Evolutionary conservation across 2,329 filamentous ascomycete species (phyloP), one percentile per base, ranked within the genome.

Genomic region (Aspergillus brunneoviolaceus): DNA sequence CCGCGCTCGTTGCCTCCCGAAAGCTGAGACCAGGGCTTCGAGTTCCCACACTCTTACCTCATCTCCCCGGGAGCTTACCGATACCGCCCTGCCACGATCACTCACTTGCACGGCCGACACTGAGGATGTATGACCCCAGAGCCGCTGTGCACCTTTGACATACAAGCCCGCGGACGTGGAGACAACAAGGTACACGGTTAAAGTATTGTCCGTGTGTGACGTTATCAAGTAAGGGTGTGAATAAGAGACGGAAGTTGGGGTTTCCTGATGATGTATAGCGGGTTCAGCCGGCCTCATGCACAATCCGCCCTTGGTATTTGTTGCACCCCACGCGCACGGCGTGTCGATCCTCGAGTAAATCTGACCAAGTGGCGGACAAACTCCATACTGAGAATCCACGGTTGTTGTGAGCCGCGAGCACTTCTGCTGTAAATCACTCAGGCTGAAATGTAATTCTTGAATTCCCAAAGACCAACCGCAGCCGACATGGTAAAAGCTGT

Each of bases 41-140:
- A 97, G 82, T 69, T 96, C 92, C 93, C 93, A 97, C 5, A 96
- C 87, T 6, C 92, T 86, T 62, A 92, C 86, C 72, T 92, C 89
- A 59, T 89, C 87, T 29, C 92, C 92, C n/a, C 86, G 82, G 21
- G 84, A 83, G 75, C 90, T 95, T 54, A 96, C 89, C n/a, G 91
- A 96, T 4, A 97, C 90, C 0, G 92, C 93, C 74, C 93, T 96
- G 19, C 92, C 92, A 42, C 90, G 86, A 49, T 89, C 86, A 19
- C 90, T 93, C 57, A 96, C 91, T 69, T 96, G 89, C 7, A 91
- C 92, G 33, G 91, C 89, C 52, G 90, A 91, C 35, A 97, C 91
- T 3, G 90, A 91, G 1, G 92, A 96, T 0, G 93, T 96, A 71
- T 96, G 93, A 7, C 93, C 93, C 90, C 91, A 96, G 5, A 97